Evolutionary conservation across 2,329 filamentous ascomycete genomes (phyloP).

Genomic region (Claviceps sp.): DNA sequence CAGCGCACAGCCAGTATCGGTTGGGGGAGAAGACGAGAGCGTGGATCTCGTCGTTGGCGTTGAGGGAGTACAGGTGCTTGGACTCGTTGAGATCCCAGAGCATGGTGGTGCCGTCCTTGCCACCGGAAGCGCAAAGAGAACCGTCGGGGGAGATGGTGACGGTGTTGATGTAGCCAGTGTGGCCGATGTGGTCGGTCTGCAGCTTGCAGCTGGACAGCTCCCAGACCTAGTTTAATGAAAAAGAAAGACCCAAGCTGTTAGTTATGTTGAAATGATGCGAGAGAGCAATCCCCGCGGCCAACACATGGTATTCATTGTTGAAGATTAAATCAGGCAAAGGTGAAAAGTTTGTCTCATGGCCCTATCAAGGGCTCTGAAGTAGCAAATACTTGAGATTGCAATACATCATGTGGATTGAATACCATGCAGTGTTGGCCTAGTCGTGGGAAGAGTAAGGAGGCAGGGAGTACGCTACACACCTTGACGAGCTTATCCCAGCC

Average conservation of each 20-base stretch:
- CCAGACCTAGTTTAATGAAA: constrained; percentile 66
- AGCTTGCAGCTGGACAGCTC: constrained; percentile 98
- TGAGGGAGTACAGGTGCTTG: constrained; percentile 99
- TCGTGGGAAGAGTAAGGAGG: not conserved
- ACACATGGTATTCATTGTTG: not conserved
- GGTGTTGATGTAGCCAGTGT: constrained; percentile 99
- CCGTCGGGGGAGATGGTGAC: constrained; percentile 99
- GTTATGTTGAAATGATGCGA: not conserved
- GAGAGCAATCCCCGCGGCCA: not conserved
- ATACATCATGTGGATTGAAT: constrained; percentile 62
- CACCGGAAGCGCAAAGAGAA: constrained; percentile 95
- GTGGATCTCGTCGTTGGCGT: constrained; percentile 99
- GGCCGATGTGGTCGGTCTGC: constrained; percentile 99
- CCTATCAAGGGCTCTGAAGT: constrained; percentile 84
- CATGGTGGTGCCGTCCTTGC: constrained; percentile 99
- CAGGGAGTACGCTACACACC: constrained; percentile 44
- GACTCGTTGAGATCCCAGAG: constrained; percentile 99
- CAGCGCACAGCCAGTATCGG: constrained; percentile 99
- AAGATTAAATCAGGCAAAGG: constrained; percentile 60
- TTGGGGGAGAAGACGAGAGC: constrained; percentile 99
- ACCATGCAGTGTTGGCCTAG: not conserved
- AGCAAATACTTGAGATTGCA: constrained; percentile 98
- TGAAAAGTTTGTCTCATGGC: constrained; percentile 97
- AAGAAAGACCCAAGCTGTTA: constrained; percentile 3
- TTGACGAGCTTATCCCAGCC: constrained; percentile 99